A percentile compares a stretch with the other conserved stretches of the same genome.
Conservation (phyloP, 2,329 filamentous ascomycete species). For the Epichloe elymi region DNA sequence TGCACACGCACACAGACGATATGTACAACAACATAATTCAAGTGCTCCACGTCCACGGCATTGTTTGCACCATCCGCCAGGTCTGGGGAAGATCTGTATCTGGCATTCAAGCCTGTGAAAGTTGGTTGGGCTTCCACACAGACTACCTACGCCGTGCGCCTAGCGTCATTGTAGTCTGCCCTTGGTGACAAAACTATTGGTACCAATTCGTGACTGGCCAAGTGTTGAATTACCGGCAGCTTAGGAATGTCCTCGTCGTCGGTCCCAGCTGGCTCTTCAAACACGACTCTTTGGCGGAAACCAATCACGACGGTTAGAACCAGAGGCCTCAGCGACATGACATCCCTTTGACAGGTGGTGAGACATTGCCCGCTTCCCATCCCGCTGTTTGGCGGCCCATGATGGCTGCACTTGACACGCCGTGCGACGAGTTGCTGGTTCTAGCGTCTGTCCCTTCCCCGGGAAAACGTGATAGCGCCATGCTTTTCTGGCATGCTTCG, state of each 20-base stretch:
- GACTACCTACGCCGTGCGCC: not conserved
- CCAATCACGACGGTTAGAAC: too few relatives aligned
- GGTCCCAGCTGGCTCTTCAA: not conserved
- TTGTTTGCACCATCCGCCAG: not conserved
- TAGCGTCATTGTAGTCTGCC: not conserved
- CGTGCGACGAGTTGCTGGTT: not conserved
- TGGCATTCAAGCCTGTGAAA: not conserved
- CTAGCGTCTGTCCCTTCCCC: not conserved
- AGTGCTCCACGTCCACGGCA: too few relatives aligned
- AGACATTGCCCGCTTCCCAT: not conserved
- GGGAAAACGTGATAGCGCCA: not conserved
- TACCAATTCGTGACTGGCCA: not conserved
- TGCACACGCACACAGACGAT: too few relatives aligned
- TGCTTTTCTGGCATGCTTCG: not conserved
- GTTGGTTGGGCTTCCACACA: not conserved
- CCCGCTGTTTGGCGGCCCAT: not conserved
- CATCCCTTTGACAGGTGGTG: not conserved
- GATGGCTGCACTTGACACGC: too few relatives aligned
- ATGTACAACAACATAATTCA: too few relatives aligned
- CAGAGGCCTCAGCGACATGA: not conserved
- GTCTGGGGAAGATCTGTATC: not conserved
- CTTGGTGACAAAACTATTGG: not conserved
- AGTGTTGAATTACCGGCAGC: not conserved
- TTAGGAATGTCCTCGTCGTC: not conserved
- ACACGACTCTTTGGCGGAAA: too few relatives aligned